Conservation (phyloP, 2,329 filamentous ascomycete species). For the Aspergillus proliferans region DNA sequence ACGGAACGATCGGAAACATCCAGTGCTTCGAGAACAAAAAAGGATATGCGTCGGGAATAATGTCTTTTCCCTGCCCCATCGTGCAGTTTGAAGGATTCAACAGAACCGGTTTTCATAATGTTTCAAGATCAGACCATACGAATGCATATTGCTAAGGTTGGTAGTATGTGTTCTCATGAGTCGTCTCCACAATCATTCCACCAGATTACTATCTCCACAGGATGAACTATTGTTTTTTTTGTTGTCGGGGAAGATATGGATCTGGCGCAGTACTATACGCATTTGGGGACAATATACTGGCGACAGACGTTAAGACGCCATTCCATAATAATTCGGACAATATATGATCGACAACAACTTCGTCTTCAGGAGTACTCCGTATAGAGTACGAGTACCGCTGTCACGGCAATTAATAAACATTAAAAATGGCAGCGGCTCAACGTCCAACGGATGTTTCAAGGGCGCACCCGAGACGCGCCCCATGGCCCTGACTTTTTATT, state of each 20-base stretch:
- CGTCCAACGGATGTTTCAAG: neutral
- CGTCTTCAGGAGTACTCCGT: neutral
- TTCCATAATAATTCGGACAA: neutral
- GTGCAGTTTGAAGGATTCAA: too few species aligned
- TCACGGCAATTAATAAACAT: neutral
- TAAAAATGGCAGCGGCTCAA: neutral
- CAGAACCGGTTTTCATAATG: too few species aligned
- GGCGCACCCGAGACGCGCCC: neutral
- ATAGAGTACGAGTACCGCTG: too few species aligned
- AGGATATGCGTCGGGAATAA: too few species aligned
- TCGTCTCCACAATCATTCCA: neutral
- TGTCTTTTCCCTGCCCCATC: too few species aligned
- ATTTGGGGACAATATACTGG: neutral
- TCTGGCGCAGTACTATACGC: too few species aligned
- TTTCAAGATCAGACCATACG: neutral
- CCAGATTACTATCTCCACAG: neutral
- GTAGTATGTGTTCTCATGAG: neutral
- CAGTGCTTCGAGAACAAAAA: too few species aligned
- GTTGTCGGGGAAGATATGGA: neutral
- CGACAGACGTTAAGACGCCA: neutral
- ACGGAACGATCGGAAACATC: too few species aligned
- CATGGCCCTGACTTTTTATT: neutral
- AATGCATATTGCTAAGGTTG: neutral
- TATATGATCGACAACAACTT: neutral
- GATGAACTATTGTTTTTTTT: neutral